Percentiles rank a stretch among this genome's conserved stretches.
phyloP scores from a whole-genome alignment of 495 filamentous ascomycete species.

The Aspergillus steynii region DNA sequence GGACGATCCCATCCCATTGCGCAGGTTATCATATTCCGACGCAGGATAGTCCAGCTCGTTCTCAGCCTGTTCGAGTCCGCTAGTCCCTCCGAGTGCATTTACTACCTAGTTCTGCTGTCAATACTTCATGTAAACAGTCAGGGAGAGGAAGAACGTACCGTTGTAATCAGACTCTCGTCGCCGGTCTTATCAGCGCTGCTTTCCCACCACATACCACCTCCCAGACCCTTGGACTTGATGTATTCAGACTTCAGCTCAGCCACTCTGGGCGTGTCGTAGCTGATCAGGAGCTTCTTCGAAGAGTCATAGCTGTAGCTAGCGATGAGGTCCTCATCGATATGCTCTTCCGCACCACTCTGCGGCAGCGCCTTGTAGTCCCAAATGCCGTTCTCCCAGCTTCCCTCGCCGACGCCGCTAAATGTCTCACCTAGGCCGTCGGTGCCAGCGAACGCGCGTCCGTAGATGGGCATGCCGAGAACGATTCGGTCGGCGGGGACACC shows the following conservation, averaged over 20 bases:
- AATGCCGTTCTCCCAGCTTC: slow-evolving; percentile 71
- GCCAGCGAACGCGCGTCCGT: slow-evolving; percentile 75
- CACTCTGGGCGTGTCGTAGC: slow-evolving; percentile 68
- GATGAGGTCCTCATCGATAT: slow-evolving; percentile 2
- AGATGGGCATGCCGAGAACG: slow-evolving; percentile 82
- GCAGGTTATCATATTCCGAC: slow-evolving; percentile 36
- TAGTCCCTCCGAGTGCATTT: slow-evolving; percentile 27
- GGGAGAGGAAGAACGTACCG: slow-evolving; percentile 32
- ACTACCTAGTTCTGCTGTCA: slow-evolving; percentile 25
- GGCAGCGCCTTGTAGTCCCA: slow-evolving; percentile 71
- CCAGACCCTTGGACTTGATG: slow-evolving; percentile 61
- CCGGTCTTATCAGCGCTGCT: slow-evolving; percentile 66
- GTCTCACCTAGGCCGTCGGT: slow-evolving; percentile 70
- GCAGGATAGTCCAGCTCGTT: slow-evolving; percentile 37
- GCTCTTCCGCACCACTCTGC: slow-evolving; percentile 8
- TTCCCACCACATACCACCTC: slow-evolving; percentile 93
- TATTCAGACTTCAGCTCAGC: slow-evolving; percentile 65
- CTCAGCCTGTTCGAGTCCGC: slow-evolving; percentile 25
- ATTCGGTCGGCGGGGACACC: slow-evolving; percentile 66
- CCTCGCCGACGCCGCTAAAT: slow-evolving; percentile 67
- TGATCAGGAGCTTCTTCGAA: slow-evolving; percentile 59
- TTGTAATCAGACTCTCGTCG: slow-evolving; percentile 58
- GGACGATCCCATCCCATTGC: slow-evolving; percentile 20
- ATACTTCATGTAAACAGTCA: neutral
- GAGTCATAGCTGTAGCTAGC: slow-evolving; percentile 74